Conservation (phyloP, 164 flowering plant species). For the Tetracentron sinense region DNA sequence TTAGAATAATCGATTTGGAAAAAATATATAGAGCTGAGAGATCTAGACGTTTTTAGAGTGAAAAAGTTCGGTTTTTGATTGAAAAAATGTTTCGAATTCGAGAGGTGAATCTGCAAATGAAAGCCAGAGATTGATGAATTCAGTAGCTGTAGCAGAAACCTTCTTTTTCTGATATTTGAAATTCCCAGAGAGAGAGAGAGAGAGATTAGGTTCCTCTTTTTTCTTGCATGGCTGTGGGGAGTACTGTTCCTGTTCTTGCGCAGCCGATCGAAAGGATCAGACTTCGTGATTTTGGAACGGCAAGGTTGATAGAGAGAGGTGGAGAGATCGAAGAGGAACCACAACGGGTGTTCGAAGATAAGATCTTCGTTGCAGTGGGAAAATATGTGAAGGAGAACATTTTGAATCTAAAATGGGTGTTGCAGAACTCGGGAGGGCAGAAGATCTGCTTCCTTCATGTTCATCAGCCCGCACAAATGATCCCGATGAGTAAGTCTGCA, state of each 20-base stretch:
- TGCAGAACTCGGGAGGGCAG: conserved; percentile 40
- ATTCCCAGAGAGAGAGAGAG: too few species aligned
- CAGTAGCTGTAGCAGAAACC: too few species aligned
- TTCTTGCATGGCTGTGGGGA: conserved; percentile 30
- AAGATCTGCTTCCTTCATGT: conserved; percentile 57
- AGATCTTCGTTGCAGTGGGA: conserved; percentile 53
- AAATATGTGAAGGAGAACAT: conserved; percentile 46
- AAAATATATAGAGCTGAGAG: too few species aligned
- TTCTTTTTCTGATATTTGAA: too few species aligned
- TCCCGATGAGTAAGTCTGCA: conserved; percentile 40
- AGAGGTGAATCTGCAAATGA: too few species aligned
- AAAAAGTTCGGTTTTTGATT: too few species aligned
- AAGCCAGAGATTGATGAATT: too few species aligned
- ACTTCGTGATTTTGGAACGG: conserved; percentile 5
- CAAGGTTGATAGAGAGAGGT: conserved; percentile 14
- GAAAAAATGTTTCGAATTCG: too few species aligned
- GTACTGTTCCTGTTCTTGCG: conserved; percentile 14
- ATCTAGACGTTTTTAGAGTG: too few species aligned
- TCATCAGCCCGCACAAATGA: conserved; percentile 48
- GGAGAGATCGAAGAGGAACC: conserved; percentile 30
- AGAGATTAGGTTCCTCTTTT: too few species aligned
- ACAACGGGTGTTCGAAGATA: conserved; percentile 26
- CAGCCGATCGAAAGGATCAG: background rate
- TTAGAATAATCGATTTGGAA: too few species aligned
- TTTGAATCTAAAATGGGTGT: conserved; percentile 38